These are phyloP conservation scores for Botrytis aclada DNA, from an alignment of 2,329 filamentous ascomycete species.

Conservation along the genomic window DNA sequence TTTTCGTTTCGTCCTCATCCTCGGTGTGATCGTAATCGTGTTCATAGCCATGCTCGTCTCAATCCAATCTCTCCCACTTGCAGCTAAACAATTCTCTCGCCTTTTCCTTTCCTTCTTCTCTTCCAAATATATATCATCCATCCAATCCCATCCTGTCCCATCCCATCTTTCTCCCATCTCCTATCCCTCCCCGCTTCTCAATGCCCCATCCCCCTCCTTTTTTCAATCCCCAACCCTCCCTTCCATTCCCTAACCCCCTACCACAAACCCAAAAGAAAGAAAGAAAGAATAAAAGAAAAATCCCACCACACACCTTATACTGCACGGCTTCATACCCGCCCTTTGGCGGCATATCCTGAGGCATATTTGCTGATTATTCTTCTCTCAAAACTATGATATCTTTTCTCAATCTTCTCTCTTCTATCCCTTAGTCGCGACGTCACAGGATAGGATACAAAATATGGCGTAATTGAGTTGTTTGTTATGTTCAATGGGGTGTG, in stretches of 20 bases:
- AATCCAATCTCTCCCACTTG: background rate
- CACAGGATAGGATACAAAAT: background rate
- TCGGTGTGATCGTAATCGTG: background rate
- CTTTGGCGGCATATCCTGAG: constrained; percentile 93
- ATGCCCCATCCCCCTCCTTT: too few species aligned
- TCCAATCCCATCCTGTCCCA: background rate
- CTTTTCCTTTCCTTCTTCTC: too few species aligned
- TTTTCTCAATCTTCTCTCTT: background rate
- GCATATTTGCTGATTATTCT: constrained; percentile 60
- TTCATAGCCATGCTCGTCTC: background rate
- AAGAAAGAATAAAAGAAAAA: constrained; percentile 31
- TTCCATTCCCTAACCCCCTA: background rate
- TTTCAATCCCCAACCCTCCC: background rate
- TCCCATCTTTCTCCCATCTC: background rate
- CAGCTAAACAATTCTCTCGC: background rate
- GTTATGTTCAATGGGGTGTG: background rate
- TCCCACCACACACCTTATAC: constrained; percentile 69
- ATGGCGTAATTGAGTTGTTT: background rate
- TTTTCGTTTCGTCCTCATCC: background rate
- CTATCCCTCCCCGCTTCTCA: too few species aligned
- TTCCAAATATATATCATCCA: background rate
- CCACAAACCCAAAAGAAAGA: background rate
- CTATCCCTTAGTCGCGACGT: background rate
- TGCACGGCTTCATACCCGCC: constrained; percentile 96
- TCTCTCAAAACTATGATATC: background rate